These are phyloP conservation scores for Schizophyllum amplum DNA, from an alignment of 1,284 basidiomycete species.

Conservation along the genomic window DNA sequence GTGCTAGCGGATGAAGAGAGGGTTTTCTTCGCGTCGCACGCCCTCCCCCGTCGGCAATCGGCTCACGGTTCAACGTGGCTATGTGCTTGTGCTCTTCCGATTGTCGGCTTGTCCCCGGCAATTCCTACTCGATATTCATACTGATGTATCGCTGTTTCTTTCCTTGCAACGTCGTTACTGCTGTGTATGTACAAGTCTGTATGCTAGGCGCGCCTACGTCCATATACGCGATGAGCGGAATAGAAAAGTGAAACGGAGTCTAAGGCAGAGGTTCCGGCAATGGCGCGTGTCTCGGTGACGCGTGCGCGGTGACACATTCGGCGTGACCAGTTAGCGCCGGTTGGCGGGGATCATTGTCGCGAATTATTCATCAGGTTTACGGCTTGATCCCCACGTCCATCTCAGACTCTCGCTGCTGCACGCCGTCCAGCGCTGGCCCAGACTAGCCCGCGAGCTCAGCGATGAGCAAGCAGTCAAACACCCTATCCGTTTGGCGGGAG, in stretches of 20 bases:
- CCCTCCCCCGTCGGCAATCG: too few species aligned
- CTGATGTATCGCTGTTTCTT: too few species aligned
- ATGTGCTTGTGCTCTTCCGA: too few species aligned
- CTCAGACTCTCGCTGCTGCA: background rate
- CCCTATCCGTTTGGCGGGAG: slow-evolving; percentile 17
- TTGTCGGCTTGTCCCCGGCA: too few species aligned
- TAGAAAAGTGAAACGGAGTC: background rate
- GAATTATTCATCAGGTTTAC: background rate
- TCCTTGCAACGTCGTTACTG: background rate
- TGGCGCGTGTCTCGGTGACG: too few species aligned
- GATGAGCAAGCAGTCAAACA: background rate
- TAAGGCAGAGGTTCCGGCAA: too few species aligned
- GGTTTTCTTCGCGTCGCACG: too few species aligned
- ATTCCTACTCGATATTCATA: too few species aligned
- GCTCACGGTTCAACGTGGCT: too few species aligned
- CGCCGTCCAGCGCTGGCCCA: background rate
- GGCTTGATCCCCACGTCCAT: background rate
- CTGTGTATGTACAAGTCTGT: too few species aligned
- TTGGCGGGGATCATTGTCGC: background rate
- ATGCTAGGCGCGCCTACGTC: too few species aligned
- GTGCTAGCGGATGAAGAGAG: background rate
- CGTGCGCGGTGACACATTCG: background rate
- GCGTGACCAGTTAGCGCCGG: background rate
- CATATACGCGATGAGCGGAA: too few species aligned
- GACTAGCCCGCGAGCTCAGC: background rate